phyloP scores from a whole-genome alignment of 345 rosid species.

The Conringia planisiliqua region DNA sequence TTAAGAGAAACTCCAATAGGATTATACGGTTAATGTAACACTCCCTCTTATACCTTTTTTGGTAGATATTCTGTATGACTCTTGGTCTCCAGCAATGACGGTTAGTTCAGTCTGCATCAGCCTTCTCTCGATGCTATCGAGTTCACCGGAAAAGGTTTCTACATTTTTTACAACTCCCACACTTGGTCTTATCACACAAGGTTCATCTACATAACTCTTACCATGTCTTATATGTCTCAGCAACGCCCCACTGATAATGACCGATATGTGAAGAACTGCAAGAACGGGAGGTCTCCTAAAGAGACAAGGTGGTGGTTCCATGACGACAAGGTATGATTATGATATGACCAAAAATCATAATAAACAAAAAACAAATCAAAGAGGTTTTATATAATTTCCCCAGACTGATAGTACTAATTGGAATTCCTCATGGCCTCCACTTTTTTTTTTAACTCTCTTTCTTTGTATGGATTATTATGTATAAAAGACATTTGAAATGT shows the following conservation, averaged over 20 bases:
- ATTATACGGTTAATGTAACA: not conserved
- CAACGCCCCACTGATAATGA: slow-evolving; percentile 96
- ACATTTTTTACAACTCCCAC: not conserved
- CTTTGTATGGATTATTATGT: not conserved
- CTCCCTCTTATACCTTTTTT: not conserved
- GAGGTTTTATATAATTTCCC: slow-evolving; percentile 22
- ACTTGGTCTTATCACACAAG: not conserved
- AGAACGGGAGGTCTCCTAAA: slow-evolving; percentile 94
- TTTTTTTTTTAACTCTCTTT: not conserved
- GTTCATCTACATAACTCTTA: not conserved
- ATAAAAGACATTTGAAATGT: not conserved
- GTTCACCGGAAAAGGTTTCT: slow-evolving; percentile 54
- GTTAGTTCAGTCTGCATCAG: slow-evolving; percentile 96
- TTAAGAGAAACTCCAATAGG: not conserved
- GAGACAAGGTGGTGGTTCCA: slow-evolving; percentile 99
- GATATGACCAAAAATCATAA: not conserved
- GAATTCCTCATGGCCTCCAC: not conserved
- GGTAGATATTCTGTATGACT: slow-evolving; percentile 89
- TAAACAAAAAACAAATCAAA: not conserved
- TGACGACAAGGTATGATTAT: slow-evolving; percentile 72
- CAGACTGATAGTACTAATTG: slow-evolving; percentile 1
- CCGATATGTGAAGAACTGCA: slow-evolving; percentile 93
- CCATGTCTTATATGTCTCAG: slow-evolving; percentile 37
- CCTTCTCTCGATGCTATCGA: slow-evolving; percentile 97
- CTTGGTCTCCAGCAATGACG: slow-evolving; percentile 99